Conservation (phyloP, 2,329 filamentous ascomycete genomes). For the Colletotrichum salicis region DNA sequence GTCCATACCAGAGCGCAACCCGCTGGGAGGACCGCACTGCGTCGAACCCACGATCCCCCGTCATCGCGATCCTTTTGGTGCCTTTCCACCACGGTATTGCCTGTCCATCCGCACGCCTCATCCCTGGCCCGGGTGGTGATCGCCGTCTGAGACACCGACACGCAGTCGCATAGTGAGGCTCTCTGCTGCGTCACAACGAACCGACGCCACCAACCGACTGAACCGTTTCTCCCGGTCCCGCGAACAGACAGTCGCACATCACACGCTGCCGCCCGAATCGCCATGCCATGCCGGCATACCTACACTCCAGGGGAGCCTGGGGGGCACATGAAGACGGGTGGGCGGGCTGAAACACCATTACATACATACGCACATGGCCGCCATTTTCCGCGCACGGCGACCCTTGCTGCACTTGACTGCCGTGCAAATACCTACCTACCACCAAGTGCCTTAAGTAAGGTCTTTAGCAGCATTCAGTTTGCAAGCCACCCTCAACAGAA, state of each 20-base stretch:
- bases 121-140: neutral
- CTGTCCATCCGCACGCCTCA: constrained; percentile 13
- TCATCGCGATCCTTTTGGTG: constrained; percentile 20
- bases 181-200: constrained; percentile 25
- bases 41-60: constrained; percentile 23
- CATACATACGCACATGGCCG: constrained; percentile 17
- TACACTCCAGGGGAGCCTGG: neutral
- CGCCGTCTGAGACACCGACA: neutral
- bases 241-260: constrained; percentile 24
- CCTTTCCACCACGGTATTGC: neutral
- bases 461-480: neutral
- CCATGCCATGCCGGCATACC: neutral
- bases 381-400: neutral
- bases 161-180: neutral
- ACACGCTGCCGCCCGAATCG: constrained; percentile 2
- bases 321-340: neutral
- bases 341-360: neutral
- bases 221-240: constrained; percentile 14
- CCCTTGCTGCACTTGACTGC: neutral
- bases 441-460: neutral
- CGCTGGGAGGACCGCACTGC: neutral
- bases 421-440: neutral
- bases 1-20: neutral
- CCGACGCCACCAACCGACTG: constrained; percentile 6
- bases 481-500: constrained; percentile 30